Base-by-base conservation (phyloP, 805 yeast genomes). In the Sungouiella thailandica region DNA sequence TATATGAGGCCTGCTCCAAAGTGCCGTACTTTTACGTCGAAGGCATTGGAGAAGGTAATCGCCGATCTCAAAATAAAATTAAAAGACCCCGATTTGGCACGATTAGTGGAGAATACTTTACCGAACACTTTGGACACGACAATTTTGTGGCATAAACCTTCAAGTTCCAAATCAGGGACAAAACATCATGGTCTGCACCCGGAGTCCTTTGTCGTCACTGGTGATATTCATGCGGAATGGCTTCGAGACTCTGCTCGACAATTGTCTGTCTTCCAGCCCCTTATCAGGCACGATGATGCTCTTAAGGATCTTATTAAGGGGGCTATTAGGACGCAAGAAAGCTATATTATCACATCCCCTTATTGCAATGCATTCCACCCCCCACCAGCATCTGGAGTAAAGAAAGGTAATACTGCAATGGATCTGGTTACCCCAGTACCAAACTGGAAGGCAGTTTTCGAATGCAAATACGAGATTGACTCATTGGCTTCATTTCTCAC, bases 141-240 rank as follows among this genome's bases (percentile, higher is more conserved):
- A 0, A 75, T 87, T 30, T 63, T 83, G 34, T 87, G 87, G 85
- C 86, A 81, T 55, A 35, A 37, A 23, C 14, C 44, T 7, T 20
- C 36, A 2, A 43, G 50, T 3, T 45, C 55, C 12, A 47, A 45
- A 10, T 25, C 31, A 35, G 32, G 42, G 14, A 32, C 44, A 12
- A 39, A 30, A 2, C 41, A 37, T 9, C 14, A 17, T 9, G 7
- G 8, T 19, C 22, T 7, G 9, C 9, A 7, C 7, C 60, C 88
- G 1, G 74, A 78, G 41, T 68, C 94, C 1, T 87, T 87, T 57
- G 74, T 87, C 1, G 90, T 86, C 20, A 87, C 96, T 0, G 96
- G 96, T 7, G 96, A 87, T 52, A 87, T 87, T 36, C 88, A 85
- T 54, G 96, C 96, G 2, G 95, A 87, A 57, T 87, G 96, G 96